Percentiles rank a stretch among this genome's conserved stretches.
These are phyloP conservation scores for Russula lepida DNA, from an alignment of 768 basidiomycete genomes.

Conservation along the genomic window DNA sequence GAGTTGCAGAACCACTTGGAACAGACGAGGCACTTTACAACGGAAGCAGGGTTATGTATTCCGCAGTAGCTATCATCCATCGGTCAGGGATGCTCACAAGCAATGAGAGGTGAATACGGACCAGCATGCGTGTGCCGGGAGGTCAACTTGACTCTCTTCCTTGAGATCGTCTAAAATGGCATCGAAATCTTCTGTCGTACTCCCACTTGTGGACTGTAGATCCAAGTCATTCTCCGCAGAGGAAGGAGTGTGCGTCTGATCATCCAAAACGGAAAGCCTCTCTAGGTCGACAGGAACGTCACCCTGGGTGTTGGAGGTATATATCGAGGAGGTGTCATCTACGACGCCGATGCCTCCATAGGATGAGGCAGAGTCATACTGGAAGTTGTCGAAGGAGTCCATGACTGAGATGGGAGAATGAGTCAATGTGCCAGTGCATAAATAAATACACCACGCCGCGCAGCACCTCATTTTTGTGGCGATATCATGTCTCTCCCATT, in stretches of 20 bases:
- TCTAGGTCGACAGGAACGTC: constrained; percentile 50
- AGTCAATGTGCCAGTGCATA: not conserved
- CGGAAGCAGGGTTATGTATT: constrained; percentile 93
- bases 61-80: constrained; percentile 75
- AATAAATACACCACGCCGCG: not conserved
- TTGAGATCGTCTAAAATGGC: constrained; percentile 84
- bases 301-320: constrained; percentile 62
- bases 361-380: constrained; percentile 75
- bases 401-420: constrained; percentile 31
- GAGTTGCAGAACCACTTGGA: constrained; percentile 99
- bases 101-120: constrained; percentile 27
- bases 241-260: constrained; percentile 31
- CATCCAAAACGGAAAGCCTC: constrained; percentile 59
- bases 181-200: constrained; percentile 82
- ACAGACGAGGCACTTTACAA: constrained; percentile 90
- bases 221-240: constrained; percentile 25
- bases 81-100: constrained; percentile 7
- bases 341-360: constrained; percentile 66
- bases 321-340: constrained; percentile 75
- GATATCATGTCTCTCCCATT: constrained; percentile 6
- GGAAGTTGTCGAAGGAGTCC: constrained; percentile 82
- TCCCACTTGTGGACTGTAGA: constrained; percentile 29
- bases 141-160: constrained; percentile 66
- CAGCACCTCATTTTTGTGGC: not conserved
- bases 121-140: constrained; percentile 96